These are phyloP conservation scores for Phycomyces nitens DNA, from an alignment of 192 early-diverging fungal species.

Conservation along the genomic window DNA sequence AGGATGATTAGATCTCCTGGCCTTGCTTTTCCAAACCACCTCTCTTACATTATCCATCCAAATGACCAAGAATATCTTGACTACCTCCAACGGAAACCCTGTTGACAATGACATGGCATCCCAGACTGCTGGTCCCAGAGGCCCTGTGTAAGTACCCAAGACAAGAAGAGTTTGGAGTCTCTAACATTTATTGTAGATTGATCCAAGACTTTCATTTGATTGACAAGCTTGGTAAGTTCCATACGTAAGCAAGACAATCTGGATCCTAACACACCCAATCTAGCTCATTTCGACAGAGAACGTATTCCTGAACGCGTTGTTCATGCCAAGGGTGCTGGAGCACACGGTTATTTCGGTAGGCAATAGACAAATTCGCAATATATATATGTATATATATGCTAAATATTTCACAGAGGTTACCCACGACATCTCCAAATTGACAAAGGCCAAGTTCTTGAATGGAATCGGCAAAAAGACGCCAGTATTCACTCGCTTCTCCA, in stretches of 20 bases:
- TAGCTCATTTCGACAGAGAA: conserved; percentile 79
- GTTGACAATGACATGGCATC: conserved; percentile 76
- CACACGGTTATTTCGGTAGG: conserved; percentile 71
- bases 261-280: too few species aligned
- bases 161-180: background rate
- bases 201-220: conserved; percentile 74
- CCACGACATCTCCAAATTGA: conserved; percentile 62
- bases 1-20: background rate
- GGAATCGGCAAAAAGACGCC: conserved; percentile 76
- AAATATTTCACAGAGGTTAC: conserved; percentile 52
- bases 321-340: conserved; percentile 82
- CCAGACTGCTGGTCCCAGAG: conserved; percentile 61
- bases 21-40: conserved; percentile 1
- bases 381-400: background rate
- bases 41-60: conserved; percentile 8
- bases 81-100: conserved; percentile 57
- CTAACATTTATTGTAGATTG: conserved; percentile 23
- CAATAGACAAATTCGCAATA: background rate
- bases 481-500: conserved; percentile 77
- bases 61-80: conserved; percentile 32
- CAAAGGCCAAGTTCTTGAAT: conserved; percentile 71
- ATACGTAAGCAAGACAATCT: background rate
- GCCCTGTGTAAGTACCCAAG: conserved; percentile 44
- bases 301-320: conserved; percentile 86
- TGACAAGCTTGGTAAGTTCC: conserved; percentile 57